These are phyloP conservation scores for Phytophthora boehmeriae DNA, from an alignment of 352 stramenopile genomes.

Conservation along the genomic window DNA sequence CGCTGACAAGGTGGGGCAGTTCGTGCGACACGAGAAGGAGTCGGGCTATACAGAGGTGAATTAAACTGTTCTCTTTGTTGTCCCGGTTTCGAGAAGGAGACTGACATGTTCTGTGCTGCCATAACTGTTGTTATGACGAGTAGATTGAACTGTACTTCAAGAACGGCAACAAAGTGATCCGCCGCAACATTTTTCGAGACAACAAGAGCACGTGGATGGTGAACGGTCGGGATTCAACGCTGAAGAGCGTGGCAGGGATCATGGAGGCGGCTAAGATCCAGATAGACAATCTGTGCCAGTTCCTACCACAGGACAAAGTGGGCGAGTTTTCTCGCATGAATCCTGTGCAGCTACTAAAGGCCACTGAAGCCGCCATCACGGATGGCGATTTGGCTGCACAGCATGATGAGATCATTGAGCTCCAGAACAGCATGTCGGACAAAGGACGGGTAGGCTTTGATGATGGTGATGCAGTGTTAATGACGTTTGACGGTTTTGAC, in stretches of 20 bases:
- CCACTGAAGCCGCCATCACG: constrained; percentile 76
- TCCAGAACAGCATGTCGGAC: constrained; percentile 74
- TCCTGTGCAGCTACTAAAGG: constrained; percentile 71
- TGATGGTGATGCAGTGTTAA: background rate
- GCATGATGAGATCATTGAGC: constrained; percentile 80
- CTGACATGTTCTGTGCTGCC: background rate
- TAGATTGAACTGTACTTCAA: constrained; percentile 95
- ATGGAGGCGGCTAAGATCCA: constrained; percentile 93
- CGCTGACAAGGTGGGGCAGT: constrained; percentile 93
- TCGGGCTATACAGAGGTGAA: constrained; percentile 80
- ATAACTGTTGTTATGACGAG: constrained; percentile 9
- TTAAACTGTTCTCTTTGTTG: no score
- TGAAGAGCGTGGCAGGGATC: constrained; percentile 75
- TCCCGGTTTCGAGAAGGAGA: no score
- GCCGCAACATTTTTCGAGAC: constrained; percentile 92
- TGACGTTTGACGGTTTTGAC: background rate
- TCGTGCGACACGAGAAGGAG: constrained; percentile 88
- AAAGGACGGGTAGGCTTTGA: constrained; percentile 59
- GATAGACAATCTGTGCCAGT: constrained; percentile 99
- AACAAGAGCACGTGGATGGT: constrained; percentile 88
- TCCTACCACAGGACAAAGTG: constrained; percentile 98
- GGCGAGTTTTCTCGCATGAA: constrained; percentile 92
- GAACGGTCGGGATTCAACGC: constrained; percentile 67
- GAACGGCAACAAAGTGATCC: constrained; percentile 81
- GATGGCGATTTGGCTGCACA: constrained; percentile 73